Evolutionary conservation across 345 rosid species (phyloP).

Genomic region (Brassica carinata): DNA sequence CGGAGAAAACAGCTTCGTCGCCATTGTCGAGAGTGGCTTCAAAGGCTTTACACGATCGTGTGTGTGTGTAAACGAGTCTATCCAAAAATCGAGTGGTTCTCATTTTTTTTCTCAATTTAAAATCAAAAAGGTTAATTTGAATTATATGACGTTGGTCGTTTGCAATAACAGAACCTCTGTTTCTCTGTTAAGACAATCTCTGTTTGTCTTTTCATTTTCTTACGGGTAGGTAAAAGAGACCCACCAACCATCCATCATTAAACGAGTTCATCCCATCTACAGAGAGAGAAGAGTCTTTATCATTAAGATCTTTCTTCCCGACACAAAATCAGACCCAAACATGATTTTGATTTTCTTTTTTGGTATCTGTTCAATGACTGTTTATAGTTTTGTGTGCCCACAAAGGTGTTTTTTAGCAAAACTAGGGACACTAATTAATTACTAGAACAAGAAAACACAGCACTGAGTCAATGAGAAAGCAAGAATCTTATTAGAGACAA

Average conservation of each 20-base stretch:
- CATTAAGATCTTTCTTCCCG: constrained; percentile 34
- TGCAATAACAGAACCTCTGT: constrained; percentile 25
- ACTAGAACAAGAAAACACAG: constrained; percentile 3
- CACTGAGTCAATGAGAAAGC: constrained; percentile 15
- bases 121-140: background rate
- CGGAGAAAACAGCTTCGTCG: constrained; percentile 41
- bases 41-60: constrained; percentile 26
- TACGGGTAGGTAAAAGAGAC: constrained; percentile 11
- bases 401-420: constrained; percentile 26
- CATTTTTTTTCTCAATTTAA: constrained; percentile 16
- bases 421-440: constrained; percentile 28
- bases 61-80: constrained; percentile 13
- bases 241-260: constrained; percentile 36
- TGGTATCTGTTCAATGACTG: constrained; percentile 38
- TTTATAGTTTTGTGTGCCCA: constrained; percentile 35
- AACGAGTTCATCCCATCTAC: constrained; percentile 21
- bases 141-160: constrained; percentile 24
- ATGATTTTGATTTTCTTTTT: constrained; percentile 21
- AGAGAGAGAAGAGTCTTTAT: constrained; percentile 25
- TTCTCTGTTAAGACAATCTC: constrained; percentile 22
- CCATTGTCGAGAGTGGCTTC: constrained; percentile 31
- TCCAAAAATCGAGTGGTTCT: constrained; percentile 40
- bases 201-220: too few species aligned
- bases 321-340: constrained; percentile 40
- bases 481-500: constrained; percentile 1